These are phyloP conservation scores for Salvia miltiorrhiza DNA, from an alignment of 257 asterid species.

Conservation along the genomic window DNA sequence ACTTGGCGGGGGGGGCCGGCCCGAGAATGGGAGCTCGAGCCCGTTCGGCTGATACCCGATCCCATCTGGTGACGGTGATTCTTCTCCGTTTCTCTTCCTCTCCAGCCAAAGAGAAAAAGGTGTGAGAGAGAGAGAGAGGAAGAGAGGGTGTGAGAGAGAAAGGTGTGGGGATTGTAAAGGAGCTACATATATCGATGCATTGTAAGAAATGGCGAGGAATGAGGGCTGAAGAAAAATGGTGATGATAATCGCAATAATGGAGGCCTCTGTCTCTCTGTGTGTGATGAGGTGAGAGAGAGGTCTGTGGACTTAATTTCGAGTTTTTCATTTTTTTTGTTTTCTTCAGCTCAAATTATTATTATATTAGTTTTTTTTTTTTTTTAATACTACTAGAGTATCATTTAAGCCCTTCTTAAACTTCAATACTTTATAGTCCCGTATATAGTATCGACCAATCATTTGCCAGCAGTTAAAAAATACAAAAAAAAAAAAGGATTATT, in stretches of 20 bases:
- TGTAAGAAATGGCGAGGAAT: conserved; percentile 27
- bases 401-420: too few species aligned
- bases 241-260: conserved; percentile 24
- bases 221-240: conserved; percentile 22
- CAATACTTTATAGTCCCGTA: too few species aligned
- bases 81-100: conserved; percentile 21
- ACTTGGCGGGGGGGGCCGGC: conserved; percentile 26
- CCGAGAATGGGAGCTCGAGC: conserved; percentile 24
- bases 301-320: conserved; percentile 13
- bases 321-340: not conserved
- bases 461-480: too few species aligned
- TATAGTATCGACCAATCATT: too few species aligned
- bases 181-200: conserved; percentile 7
- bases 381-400: too few species aligned
- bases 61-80: conserved; percentile 35
- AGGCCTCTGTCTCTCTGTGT: conserved; percentile 13
- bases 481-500: too few species aligned
- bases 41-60: conserved; percentile 46
- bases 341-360: too few species aligned
- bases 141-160: conserved; percentile 6
- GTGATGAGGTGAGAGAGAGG: conserved; percentile 22
- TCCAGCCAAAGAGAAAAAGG: conserved; percentile 15
- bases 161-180: conserved; percentile 5
- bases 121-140: not conserved
- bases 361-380: too few species aligned